Conservation (phyloP, 441 rosid species). For the Omphalea diandra region DNA sequence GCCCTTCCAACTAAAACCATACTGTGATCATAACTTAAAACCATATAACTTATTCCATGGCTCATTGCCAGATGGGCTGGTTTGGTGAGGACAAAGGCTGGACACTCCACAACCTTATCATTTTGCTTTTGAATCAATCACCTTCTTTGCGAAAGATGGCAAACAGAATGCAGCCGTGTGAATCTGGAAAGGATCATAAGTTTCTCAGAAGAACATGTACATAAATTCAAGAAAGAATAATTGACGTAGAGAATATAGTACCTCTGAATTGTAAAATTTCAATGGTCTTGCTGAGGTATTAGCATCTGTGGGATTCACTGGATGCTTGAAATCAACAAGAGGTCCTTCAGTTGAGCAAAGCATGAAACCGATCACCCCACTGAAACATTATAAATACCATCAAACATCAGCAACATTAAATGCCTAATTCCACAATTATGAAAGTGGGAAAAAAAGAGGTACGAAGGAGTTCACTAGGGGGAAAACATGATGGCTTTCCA, state of each 20-base stretch:
- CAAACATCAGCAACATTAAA: not conserved
- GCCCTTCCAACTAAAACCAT: constrained; percentile 5
- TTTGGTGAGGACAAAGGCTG: constrained; percentile 12
- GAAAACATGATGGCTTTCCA: not conserved
- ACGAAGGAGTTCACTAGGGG: not conserved
- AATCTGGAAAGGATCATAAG: constrained; percentile 46
- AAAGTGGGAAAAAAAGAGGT: not conserved
- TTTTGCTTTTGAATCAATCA: constrained; percentile 53
- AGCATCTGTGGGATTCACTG: constrained; percentile 62
- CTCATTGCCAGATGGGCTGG: constrained; percentile 17
- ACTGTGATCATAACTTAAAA: constrained; percentile 21
- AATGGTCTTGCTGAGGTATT: constrained; percentile 51
- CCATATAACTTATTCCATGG: constrained; percentile 30
- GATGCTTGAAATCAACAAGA: constrained; percentile 83
- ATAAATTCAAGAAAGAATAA: not conserved
- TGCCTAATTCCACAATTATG: too few relatives aligned
- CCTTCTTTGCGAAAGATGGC: constrained; percentile 86
- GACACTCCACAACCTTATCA: constrained; percentile 20
- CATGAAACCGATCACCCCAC: constrained; percentile 97
- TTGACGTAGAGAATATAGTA: constrained; percentile 5
- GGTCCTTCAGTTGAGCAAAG: constrained; percentile 95
- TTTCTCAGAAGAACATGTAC: not conserved
- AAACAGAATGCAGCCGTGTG: constrained; percentile 94
- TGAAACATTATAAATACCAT: constrained; percentile 23
- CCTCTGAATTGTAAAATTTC: constrained; percentile 87